A percentile compares a stretch with the other conserved stretches of the same genome.
Evolutionary conservation across 306 rosid genomes (phyloP).

Genomic region (Glycine tomentella): DNA sequence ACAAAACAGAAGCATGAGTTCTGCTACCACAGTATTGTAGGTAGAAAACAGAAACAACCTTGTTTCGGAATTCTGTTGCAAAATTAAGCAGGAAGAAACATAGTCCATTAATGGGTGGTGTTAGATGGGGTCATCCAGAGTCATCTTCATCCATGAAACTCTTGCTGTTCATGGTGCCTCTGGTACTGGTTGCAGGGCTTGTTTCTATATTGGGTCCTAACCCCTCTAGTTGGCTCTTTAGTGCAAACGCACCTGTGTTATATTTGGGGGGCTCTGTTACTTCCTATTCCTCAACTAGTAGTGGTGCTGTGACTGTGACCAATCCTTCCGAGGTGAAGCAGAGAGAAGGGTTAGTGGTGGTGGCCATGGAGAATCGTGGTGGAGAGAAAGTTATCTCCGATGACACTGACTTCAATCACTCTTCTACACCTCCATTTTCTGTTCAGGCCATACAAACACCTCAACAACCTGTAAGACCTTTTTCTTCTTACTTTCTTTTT

Average conservation of each 20-base stretch:
- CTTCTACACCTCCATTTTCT: constrained; percentile 63
- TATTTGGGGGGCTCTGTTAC: constrained; percentile 33
- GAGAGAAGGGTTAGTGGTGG: constrained; percentile 47
- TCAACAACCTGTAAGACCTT: constrained; percentile 54
- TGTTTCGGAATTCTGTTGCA: neutral
- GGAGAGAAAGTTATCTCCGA: constrained; percentile 59
- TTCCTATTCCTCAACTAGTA: constrained; percentile 5
- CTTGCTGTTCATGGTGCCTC: constrained; percentile 60
- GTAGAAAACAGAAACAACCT: constrained; percentile 4
- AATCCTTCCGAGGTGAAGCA: neutral
- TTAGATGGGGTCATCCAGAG: constrained; percentile 1
- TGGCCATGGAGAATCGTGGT: constrained; percentile 36
- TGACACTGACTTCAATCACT: constrained; percentile 53
- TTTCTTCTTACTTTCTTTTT: neutral
- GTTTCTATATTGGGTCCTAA: constrained; percentile 64
- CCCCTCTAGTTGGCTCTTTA: constrained; percentile 49
- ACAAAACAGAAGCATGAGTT: constrained; percentile 34
- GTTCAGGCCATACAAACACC: constrained; percentile 46
- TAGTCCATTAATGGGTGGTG: constrained; percentile 31
- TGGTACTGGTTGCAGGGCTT: constrained; percentile 63
- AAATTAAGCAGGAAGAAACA: neutral
- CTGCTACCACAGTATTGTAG: neutral
- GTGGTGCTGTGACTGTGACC: neutral
- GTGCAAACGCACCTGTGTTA: constrained; percentile 28
- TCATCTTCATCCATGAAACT: constrained; percentile 53